Percentiles rank a stretch among this genome's conserved stretches.
Evolutionary conservation across 306 rosid species (phyloP).

Genomic region (Inga leiocalycina): DNA sequence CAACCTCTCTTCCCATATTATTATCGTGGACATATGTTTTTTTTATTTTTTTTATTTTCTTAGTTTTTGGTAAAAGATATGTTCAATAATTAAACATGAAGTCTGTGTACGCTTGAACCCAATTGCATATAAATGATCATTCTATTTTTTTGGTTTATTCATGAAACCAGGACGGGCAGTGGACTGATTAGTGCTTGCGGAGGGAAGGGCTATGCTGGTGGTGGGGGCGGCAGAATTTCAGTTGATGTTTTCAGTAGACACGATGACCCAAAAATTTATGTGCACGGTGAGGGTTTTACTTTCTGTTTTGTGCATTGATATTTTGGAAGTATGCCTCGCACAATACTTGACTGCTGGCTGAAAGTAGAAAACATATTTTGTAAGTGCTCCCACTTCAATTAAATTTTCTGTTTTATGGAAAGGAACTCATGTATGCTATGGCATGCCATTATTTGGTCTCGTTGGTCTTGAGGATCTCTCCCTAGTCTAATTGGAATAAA

Average conservation of each 20-base stretch:
- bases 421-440: constrained; percentile 13
- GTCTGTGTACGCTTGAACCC: constrained; percentile 18
- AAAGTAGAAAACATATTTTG: background rate
- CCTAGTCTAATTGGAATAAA: background rate
- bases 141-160: background rate
- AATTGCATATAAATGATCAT: constrained; percentile 19
- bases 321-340: constrained; percentile 19
- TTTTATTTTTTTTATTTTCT: background rate
- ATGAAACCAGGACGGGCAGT: constrained; percentile 54
- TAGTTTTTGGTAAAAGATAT: background rate
- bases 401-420: background rate
- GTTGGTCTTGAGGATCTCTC: background rate
- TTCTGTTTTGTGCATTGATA: constrained; percentile 7
- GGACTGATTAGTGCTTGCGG: constrained; percentile 58
- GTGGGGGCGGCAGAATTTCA: constrained; percentile 56
- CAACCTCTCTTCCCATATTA: background rate
- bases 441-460: background rate
- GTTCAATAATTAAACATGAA: constrained; percentile 7
- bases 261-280: constrained; percentile 52
- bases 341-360: background rate
- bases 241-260: constrained; percentile 60
- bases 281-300: constrained; percentile 47
- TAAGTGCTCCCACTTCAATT: background rate
- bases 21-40: background rate
- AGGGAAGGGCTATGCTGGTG: constrained; percentile 54